Evolutionary conservation across 495 filamentous ascomycete genomes (phyloP).

Genomic region (Xylaria nigripes): DNA sequence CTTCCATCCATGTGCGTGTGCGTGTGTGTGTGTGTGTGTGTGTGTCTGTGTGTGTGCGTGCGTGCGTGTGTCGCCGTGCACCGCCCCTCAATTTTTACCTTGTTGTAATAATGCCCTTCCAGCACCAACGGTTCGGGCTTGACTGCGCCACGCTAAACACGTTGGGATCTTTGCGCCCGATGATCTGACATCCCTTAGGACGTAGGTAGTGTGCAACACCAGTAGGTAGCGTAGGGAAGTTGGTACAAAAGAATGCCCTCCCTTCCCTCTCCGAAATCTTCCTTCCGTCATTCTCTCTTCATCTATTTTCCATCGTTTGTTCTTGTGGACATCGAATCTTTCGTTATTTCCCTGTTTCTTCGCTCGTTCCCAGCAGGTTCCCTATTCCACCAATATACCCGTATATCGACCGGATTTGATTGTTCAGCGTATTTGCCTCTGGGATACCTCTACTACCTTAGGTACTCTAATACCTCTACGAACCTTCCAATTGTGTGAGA

Average conservation of each 20-base stretch:
- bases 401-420: not conserved
- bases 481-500: not conserved
- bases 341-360: not conserved
- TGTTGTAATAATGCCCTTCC: too few species aligned
- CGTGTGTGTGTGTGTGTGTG: too few species aligned
- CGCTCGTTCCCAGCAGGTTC: not conserved
- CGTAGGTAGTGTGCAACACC: not conserved
- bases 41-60: too few species aligned
- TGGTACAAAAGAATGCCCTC: slow-evolving; percentile 13
- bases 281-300: not conserved
- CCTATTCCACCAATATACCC: not conserved
- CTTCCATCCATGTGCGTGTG: too few species aligned
- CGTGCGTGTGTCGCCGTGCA: too few species aligned
- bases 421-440: not conserved
- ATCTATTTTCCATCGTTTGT: not conserved
- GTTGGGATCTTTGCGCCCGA: slow-evolving; percentile 4
- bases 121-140: too few species aligned
- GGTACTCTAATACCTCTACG: too few species aligned
- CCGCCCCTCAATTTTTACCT: not conserved
- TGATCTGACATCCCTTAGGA: not conserved
- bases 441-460: too few species aligned
- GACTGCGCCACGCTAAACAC: slow-evolving; percentile 15
- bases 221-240: not conserved
- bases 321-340: too few species aligned
- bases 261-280: not conserved